phyloP scores from a whole-genome alignment of 2,329 filamentous ascomycete genomes.

The Nemania sp. region DNA sequence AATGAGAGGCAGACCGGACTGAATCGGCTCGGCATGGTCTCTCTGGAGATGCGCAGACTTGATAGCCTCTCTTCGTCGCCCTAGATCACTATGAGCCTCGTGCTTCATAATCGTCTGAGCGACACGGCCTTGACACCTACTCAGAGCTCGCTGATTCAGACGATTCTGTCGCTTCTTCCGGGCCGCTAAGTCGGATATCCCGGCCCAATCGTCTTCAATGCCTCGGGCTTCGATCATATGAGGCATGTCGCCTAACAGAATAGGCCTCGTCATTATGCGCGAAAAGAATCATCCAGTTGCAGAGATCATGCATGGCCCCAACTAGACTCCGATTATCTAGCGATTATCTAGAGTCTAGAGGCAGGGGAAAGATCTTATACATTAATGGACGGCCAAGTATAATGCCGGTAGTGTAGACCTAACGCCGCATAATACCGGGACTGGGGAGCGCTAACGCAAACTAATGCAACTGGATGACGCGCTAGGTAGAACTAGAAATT shows the following conservation, averaged over 20 bases:
- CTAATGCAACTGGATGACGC: conserved; percentile 10
- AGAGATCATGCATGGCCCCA: neutral
- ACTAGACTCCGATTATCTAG: neutral
- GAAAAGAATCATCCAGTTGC: neutral
- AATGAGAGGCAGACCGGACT: neutral
- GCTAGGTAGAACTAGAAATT: no score
- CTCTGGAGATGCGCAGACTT: neutral
- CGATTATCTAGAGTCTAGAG: neutral
- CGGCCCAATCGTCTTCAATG: conserved; percentile 15
- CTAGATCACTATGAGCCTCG: neutral
- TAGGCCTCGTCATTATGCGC: conserved; percentile 1
- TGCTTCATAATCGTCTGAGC: neutral
- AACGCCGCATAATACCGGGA: neutral
- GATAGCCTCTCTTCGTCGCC: neutral
- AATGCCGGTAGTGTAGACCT: neutral
- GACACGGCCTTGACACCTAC: neutral
- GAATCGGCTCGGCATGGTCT: neutral
- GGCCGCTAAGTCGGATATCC: conserved; percentile 3
- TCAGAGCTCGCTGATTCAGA: conserved; percentile 13
- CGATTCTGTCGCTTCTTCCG: conserved; percentile 15
- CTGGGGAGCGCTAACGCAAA: neutral
- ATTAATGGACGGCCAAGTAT: neutral
- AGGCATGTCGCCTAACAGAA: conserved; percentile 10
- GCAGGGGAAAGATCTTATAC: neutral
- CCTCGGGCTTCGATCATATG: conserved; percentile 10